phyloP scores from a whole-genome alignment of 1,284 basidiomycete species.

The Cystobasidium slooffiae region DNA sequence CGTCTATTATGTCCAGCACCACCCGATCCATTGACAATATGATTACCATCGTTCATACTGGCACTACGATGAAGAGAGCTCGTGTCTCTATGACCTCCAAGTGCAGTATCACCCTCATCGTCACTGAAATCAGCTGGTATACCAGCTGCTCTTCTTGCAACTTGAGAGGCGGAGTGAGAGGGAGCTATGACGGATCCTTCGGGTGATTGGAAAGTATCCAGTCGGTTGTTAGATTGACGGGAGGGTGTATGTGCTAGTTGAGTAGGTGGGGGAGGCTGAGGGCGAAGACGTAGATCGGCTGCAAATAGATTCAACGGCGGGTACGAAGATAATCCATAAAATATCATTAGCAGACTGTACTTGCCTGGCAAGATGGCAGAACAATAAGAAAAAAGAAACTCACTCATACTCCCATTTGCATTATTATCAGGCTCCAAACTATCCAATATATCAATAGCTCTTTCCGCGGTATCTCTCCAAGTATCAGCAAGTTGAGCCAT shows the following conservation, averaged over 20 bases:
- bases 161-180: slow-evolving; percentile 57
- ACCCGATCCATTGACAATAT: slow-evolving; percentile 12
- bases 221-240: slow-evolving; percentile 51
- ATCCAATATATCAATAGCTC: slow-evolving; percentile 56
- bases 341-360: neutral
- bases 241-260: slow-evolving; percentile 48
- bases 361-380: neutral
- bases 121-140: slow-evolving; percentile 45
- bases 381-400: slow-evolving; percentile 35
- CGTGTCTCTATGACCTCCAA: neutral
- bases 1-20: neutral
- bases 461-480: slow-evolving; percentile 57
- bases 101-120: slow-evolving; percentile 45
- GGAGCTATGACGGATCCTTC: slow-evolving; percentile 52
- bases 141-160: slow-evolving; percentile 51
- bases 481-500: slow-evolving; percentile 58
- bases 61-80: slow-evolving; percentile 25
- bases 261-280: slow-evolving; percentile 43
- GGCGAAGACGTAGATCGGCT: slow-evolving; percentile 39
- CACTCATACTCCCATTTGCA: slow-evolving; percentile 45
- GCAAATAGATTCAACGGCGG: neutral
- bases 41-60: slow-evolving; percentile 21
- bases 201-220: slow-evolving; percentile 36
- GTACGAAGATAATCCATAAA: neutral
- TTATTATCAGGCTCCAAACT: slow-evolving; percentile 54